phyloP scores from a whole-genome alignment of 1,139 yeast species.

The Lodderomyces theae region DNA sequence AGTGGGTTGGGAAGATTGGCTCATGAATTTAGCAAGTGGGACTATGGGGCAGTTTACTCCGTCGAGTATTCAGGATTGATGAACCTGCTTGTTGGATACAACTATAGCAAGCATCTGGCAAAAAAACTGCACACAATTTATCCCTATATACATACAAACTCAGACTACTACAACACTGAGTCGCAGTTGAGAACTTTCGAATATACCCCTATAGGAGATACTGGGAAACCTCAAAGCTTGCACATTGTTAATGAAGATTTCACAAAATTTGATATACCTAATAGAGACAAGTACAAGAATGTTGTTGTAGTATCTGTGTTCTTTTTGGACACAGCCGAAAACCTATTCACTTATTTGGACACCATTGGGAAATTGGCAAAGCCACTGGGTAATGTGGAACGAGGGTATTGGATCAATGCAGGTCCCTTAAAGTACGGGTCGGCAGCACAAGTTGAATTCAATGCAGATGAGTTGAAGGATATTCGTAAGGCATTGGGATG shows the following conservation, averaged over 20 bases:
- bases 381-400: conserved; percentile 30
- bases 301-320: conserved; percentile 68
- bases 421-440: conserved; percentile 91
- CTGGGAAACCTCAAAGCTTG: conserved; percentile 45
- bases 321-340: conserved; percentile 86
- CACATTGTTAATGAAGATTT: conserved; percentile 64
- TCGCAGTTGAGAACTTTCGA: conserved; percentile 53
- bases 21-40: conserved; percentile 51
- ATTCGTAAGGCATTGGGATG: conserved; percentile 61
- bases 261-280: conserved; percentile 41
- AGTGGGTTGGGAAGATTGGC: conserved; percentile 76
- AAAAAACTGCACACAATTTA: conserved; percentile 28
- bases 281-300: conserved; percentile 33
- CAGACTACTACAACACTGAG: conserved; percentile 54
- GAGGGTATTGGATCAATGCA: conserved; percentile 73
- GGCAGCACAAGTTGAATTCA: conserved; percentile 75
- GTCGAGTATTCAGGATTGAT: conserved; percentile 72
- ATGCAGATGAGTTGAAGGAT: conserved; percentile 57
- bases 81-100: conserved; percentile 61
- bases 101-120: conserved; percentile 26
- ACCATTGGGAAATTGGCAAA: conserved; percentile 49
- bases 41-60: conserved; percentile 53
- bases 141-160: conserved; percentile 73
- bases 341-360: conserved; percentile 68
- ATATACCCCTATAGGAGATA: conserved; percentile 26